Evolutionary conservation across 441 rosid genomes (phyloP).

Genomic region (Monsonia emarginata): DNA sequence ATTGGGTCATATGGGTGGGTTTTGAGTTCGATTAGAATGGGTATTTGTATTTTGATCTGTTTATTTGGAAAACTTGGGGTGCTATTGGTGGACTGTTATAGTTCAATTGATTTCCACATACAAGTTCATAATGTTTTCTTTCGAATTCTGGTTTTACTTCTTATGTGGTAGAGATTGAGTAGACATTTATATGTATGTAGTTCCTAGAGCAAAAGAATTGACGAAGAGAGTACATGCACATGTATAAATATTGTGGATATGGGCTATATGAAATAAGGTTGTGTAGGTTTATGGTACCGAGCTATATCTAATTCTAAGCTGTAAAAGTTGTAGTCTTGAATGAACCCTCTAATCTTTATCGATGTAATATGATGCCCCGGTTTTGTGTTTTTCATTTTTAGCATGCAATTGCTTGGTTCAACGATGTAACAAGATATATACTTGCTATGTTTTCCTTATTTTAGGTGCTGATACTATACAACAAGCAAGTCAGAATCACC

Average conservation of each 20-base stretch:
- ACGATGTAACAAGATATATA: too few species aligned
- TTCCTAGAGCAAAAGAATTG: neutral
- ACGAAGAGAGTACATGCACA: neutral
- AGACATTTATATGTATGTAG: neutral
- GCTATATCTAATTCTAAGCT: neutral
- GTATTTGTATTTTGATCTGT: neutral
- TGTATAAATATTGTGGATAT: neutral
- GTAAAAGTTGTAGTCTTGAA: neutral
- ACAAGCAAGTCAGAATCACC: conserved; percentile 37
- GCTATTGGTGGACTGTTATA: neutral
- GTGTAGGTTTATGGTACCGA: neutral
- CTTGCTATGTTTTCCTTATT: conserved; percentile 4
- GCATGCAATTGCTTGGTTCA: neutral
- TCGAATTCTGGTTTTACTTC: neutral
- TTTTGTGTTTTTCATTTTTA: neutral
- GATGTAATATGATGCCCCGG: neutral
- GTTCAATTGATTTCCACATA: neutral
- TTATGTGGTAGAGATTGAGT: neutral
- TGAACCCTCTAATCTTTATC: too few species aligned
- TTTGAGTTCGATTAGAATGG: neutral
- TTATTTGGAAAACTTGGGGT: neutral
- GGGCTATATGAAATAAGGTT: neutral
- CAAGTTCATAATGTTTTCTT: neutral
- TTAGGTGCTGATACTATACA: conserved; percentile 34
- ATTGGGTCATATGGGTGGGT: neutral